Evolutionary conservation across 1,284 basidiomycete genomes (phyloP), one percentile per base, ranked within the genome.

Genomic region (Leucoagaricus sp.): DNA sequence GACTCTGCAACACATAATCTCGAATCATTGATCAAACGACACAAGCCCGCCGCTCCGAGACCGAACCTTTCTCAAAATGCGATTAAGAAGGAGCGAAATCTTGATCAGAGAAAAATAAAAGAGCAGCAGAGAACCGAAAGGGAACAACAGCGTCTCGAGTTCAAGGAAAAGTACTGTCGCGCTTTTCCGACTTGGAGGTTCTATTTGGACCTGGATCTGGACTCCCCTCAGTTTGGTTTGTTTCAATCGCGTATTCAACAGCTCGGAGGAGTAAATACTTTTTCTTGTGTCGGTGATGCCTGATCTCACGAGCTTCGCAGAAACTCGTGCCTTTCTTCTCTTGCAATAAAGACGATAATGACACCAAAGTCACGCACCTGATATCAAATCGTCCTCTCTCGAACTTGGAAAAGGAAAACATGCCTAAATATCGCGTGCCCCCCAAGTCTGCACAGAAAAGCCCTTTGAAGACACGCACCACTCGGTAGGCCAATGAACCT

Each of bases 301-400:
- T 38, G n/a, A 19, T 50, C 28, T 28, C 34, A 21, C 44, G 26
- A 40, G 55, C 29, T 23, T 19, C 25, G 26, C 64, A 94, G 92
- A 78, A 77, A 45, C 80, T 94, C 60, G 91, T 94, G 59, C 85
- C 89, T 63, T 96, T 96, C 79, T 95, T 96, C 72, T 92, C 89
- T 19, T 87, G 82, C n/a, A n/a, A n/a, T n/a, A n/a, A n/a, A n/a
- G n/a, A n/a, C n/a, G n/a, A n/a, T n/a, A n/a, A n/a, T n/a, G n/a
- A n/a, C n/a, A n/a, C 55, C 36, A 82, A 86, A 46, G 85, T 95
- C 42, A 94, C 93, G 0, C 95, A 98, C 72, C 81, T 97, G 61
- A 87, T 98, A 66, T 91, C 89, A 64, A 80, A 89, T 71, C 76
- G 80, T 60, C 63, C 80, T 51, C 63, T 76, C 58, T 67, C 72